Percentiles rank a stretch among this genome's conserved stretches.
Evolutionary conservation across 2,329 filamentous ascomycete species (phyloP).

Genomic region (Tolypocladium paradoxum): DNA sequence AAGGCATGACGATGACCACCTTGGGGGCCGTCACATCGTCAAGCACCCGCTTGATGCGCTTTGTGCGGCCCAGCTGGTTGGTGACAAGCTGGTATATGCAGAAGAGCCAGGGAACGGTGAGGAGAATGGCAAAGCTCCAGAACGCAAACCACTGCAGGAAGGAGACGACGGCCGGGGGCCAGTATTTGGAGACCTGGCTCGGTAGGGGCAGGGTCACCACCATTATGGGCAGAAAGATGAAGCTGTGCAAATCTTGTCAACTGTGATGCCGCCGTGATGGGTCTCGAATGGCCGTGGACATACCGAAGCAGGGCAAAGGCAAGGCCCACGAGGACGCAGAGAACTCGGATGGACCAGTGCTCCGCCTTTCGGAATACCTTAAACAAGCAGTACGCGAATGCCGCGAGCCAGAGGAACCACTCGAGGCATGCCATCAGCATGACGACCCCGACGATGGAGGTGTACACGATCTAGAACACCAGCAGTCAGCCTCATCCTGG

Average conservation of each 20-base stretch:
- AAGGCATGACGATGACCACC: conserved; percentile 92
- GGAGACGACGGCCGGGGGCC: conserved; percentile 56
- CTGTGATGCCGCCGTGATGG: neutral
- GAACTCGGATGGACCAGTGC: conserved; percentile 67
- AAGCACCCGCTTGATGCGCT: conserved; percentile 72
- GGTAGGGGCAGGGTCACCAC: conserved; percentile 83
- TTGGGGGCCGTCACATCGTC: conserved; percentile 84
- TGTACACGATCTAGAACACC: conserved; percentile 63
- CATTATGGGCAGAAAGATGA: conserved; percentile 88
- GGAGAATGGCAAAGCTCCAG: conserved; percentile 76
- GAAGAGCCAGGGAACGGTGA: conserved; percentile 85
- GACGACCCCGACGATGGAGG: conserved; percentile 66
- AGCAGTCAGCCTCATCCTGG: neutral
- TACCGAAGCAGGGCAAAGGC: conserved; percentile 70
- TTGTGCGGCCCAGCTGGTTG: conserved; percentile 70
- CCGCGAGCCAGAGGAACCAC: conserved; percentile 91
- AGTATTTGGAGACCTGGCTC: conserved; percentile 56
- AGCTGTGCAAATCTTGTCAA: conserved; percentile 32
- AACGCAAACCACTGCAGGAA: conserved; percentile 92
- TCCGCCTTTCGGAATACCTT: conserved; percentile 88
- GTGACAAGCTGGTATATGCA: conserved; percentile 88
- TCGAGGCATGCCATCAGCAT: conserved; percentile 81
- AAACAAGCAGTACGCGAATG: conserved; percentile 80
- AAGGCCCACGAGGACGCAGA: conserved; percentile 66
- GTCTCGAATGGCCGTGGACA: conserved; percentile 8